Percentiles rank a stretch among this genome's conserved stretches.
These are phyloP conservation scores for Penicillium lividum DNA, from an alignment of 495 filamentous ascomycete species.

Conservation along the genomic window DNA sequence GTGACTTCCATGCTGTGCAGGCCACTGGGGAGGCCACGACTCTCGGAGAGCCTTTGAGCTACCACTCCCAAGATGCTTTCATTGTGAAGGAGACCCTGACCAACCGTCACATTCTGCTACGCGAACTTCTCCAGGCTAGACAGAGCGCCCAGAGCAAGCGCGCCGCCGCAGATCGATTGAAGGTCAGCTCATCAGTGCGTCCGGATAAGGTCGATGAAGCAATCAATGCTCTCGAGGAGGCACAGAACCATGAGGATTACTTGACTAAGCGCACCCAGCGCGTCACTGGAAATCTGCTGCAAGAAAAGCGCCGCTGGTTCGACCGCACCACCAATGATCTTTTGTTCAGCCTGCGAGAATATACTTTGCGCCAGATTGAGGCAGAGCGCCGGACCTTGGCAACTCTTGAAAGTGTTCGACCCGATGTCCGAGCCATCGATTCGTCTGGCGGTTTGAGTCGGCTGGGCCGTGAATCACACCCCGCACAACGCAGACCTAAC, in stretches of 20 bases:
- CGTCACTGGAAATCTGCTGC: conserved; percentile 84
- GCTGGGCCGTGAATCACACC: conserved; percentile 85
- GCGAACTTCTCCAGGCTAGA: conserved; percentile 87
- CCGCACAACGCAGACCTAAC: conserved; percentile 70
- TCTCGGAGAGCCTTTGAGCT: conserved; percentile 87
- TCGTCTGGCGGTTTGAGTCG: conserved; percentile 83
- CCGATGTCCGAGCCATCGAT: conserved; percentile 92
- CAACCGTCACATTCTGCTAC: conserved; percentile 96
- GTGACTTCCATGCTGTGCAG: conserved; percentile 96
- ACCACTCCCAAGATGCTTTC: conserved; percentile 94
- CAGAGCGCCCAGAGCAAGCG: conserved; percentile 75
- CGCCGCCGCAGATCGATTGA: conserved; percentile 83
- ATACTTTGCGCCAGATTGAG: conserved; percentile 92
- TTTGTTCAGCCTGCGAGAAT: conserved; percentile 79
- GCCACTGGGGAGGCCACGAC: conserved; percentile 96
- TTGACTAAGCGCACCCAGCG: conserved; percentile 80
- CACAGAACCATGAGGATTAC: conserved; percentile 72
- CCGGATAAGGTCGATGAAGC: conserved; percentile 97
- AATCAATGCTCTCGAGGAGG: conserved; percentile 84
- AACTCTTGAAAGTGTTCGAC: conserved; percentile 85
- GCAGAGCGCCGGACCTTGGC: conserved; percentile 90
- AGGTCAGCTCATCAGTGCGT: conserved; percentile 76
- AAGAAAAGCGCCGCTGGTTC: conserved; percentile 91
- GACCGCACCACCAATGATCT: conserved; percentile 80
- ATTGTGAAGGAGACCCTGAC: conserved; percentile 99